Base-by-base conservation (phyloP, 768 basidiomycete genomes). In the Leccinellum albellum region DNA sequence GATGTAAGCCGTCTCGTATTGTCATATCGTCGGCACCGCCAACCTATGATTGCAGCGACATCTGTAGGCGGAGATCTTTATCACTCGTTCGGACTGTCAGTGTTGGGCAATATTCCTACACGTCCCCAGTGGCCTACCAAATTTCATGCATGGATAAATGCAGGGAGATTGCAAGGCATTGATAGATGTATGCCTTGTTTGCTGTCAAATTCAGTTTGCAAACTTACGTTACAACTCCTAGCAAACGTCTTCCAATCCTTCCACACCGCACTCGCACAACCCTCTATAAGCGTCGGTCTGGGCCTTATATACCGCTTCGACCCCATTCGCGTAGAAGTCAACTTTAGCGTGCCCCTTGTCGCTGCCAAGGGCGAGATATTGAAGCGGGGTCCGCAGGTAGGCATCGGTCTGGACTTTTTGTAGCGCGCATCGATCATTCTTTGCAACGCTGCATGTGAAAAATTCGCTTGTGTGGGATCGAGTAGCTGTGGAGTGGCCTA, bases 101-200 rank as follows among this genome's bases (percentile, higher is more conserved):
- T 94, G 47, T 80, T 95, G 42, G 84, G 88, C 1, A 79, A 91
- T 62, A 74, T 96, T 32, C 90, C 91, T 1, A 70, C 66, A 49
- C 88, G 83, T 66, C 76, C 84, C 0, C 75, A 88, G n/a, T 95
- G 93, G 94, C 93, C 93, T 0, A 68, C 94, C 24, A 94, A 94
- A 64, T 68, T 82, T 0, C 94, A 97, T 64, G 62, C 78, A 0
- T 97, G 90, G 80, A 60, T 91, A 47, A 96, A 97, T 62, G 87
- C 86, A 0, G 94, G 94, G 4, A 77, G 88, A 54, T 74, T 96
- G 31, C 86, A 89, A 61, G 69, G 73, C 15, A 69, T 88, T 21
- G 77, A 86, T 62, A 71, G 75, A 69, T 72, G 89, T 91, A 57
- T 40, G 82, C 73, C 13, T 56, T 51, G 20, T 51, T 35, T 53